Evolutionary conservation across 1,139 yeast genomes (phyloP), one percentile per base, ranked within the genome.

Genomic region (Trichomonascaceae sp.): DNA sequence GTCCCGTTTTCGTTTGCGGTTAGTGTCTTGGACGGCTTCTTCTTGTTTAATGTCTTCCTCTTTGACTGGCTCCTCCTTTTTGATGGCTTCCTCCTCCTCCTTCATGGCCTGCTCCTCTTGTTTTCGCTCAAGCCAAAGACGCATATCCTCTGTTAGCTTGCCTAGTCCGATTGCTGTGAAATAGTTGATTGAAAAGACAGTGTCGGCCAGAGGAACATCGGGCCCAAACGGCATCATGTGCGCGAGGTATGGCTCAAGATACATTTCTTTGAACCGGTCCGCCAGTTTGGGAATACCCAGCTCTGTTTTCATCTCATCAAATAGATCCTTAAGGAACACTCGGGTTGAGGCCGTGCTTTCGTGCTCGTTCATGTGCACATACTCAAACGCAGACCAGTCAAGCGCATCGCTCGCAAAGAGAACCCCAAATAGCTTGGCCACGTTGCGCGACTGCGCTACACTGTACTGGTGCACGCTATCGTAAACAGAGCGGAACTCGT

Each of bases 151-250:
- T 0, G 97, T 87, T 38, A 89, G 52, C 2, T 69, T 67, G 32
- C 97, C 97, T 35, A 87, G 55, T 0, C 93, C 93, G 44, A 89
- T 84, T 1, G 96, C 95, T 0, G 97, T 87, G 57, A 87, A 89
- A 52, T 69, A 89, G 50, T 89, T 89, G 51, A 87, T 84, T 2
- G 93, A 71, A 52, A 85, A 89, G 39, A 92, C 59, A 38, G 75
- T 65, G n/a, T 77, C 82, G 33, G 59, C 62, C 26, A 72, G 63
- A n/a, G n/a, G n/a, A n/a, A n/a, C n/a, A 46, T 60, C 49, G 42
- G 57, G 39, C 42, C 56, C 31, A 51, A 59, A 28, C 4, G 62
- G 78, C 61, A 62, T 75, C 59, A 61, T 39, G 13, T 50, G 46
- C 6, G 37, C 43, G 33, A 52, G 38, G 13, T 36, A 45, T 13